phyloP scores from a whole-genome alignment of 352 stramenopile genomes.

The Globisporangium apiculatum region DNA sequence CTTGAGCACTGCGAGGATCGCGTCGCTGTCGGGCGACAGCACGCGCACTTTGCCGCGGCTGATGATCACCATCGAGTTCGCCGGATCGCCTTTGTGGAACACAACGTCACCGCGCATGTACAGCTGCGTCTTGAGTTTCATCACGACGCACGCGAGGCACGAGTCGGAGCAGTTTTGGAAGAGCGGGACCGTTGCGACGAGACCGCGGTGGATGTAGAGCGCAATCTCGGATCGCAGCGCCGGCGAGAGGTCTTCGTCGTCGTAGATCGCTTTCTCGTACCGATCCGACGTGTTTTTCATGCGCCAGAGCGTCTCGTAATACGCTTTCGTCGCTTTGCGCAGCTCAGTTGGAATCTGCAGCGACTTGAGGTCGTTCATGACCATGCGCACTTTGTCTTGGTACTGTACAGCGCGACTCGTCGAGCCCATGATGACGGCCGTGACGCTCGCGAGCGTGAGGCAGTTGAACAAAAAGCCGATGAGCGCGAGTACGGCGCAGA shows the following conservation, averaged over 20 bases:
- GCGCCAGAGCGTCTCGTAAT: conserved; percentile 61
- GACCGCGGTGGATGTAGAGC: conserved; percentile 47
- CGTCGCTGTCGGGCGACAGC: conserved; percentile 43
- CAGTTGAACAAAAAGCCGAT: conserved; percentile 43
- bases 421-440: conserved; percentile 35
- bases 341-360: conserved; percentile 45
- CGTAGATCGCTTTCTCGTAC: conserved; percentile 65
- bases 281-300: conserved; percentile 65
- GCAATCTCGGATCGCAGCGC: conserved; percentile 48
- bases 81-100: conserved; percentile 50
- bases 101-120: conserved; percentile 57
- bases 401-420: conserved; percentile 47
- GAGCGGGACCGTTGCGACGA: conserved; percentile 46
- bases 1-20: conserved; percentile 45
- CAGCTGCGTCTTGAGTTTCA: conserved; percentile 47
- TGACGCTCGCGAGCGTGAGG: conserved; percentile 48
- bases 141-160: conserved; percentile 45
- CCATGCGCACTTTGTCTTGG: conserved; percentile 49
- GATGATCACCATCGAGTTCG: conserved; percentile 60
- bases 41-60: conserved; percentile 58
- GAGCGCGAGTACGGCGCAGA: conserved; percentile 30
- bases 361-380: conserved; percentile 61
- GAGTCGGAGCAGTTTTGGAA: conserved; percentile 54
- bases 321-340: conserved; percentile 40
- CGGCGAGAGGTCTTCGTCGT: conserved; percentile 53